A percentile compares a stretch with the other conserved stretches of the same genome.
phyloP scores from a whole-genome alignment of 176 grass and related monocot species.

The Triticum timopheevii region DNA sequence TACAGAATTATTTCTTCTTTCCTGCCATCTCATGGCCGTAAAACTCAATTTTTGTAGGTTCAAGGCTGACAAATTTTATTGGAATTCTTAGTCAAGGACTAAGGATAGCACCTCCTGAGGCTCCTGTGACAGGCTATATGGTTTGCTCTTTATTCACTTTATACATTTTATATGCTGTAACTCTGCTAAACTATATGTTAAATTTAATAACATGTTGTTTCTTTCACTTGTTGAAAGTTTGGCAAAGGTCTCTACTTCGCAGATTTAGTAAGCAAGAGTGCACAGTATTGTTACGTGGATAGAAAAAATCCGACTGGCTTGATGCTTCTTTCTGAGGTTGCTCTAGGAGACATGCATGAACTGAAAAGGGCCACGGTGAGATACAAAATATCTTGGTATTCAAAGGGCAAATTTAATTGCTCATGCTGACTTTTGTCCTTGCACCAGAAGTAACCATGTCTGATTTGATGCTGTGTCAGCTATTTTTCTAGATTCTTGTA shows the following conservation, averaged over 20 bases:
- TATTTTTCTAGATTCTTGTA: conserved; percentile 11
- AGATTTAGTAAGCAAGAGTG: conserved; percentile 94
- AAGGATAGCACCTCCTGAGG: conserved; percentile 94
- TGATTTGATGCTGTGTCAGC: neutral
- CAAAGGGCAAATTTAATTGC: neutral
- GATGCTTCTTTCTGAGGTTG: conserved; percentile 98
- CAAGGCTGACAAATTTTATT: conserved; percentile 93
- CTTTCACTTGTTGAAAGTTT: conserved; percentile 57
- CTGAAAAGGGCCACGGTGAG: conserved; percentile 89
- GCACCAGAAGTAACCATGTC: neutral
- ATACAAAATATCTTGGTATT: conserved; percentile 4
- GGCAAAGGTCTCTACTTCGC: conserved; percentile 97
- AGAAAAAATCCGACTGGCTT: conserved; percentile 75
- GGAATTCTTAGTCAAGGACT: conserved; percentile 97
- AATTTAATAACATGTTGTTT: conserved; percentile 29
- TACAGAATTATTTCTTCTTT: neutral
- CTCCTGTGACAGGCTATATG: conserved; percentile 93
- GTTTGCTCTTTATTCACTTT: conserved; percentile 34
- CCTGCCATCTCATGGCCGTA: neutral
- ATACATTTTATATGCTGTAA: neutral
- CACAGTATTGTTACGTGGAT: conserved; percentile 91
- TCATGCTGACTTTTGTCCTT: neutral
- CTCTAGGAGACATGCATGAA: conserved; percentile 85
- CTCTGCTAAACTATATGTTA: neutral
- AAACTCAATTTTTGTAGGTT: conserved; percentile 60